Evolutionary conservation across 2,329 filamentous ascomycete species (phyloP), one percentile per base, ranked within the genome.

Genomic region (Cylindrodendrum hubeiense): DNA sequence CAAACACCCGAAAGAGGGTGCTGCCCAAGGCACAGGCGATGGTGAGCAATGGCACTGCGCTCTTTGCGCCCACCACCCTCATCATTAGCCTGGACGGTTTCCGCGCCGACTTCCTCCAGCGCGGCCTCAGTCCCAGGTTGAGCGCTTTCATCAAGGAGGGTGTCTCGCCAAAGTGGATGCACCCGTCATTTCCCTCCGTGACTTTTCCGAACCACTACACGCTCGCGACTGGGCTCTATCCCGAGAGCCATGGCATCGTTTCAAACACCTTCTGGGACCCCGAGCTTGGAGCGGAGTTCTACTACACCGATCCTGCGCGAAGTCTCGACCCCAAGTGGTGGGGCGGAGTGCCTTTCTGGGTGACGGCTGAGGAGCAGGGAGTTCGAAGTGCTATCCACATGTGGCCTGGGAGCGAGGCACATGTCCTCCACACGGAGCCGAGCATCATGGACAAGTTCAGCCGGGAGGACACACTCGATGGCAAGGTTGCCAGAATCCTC

Each of bases 141-240:
- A 93, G 90, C 71, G 86, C 90, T 2, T 91, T 99, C 69, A 85
- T 97, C 67, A 87, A 89, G 65, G 89, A 94, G 69, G 96, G 96
- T 30, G 90, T 98, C 12, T 97, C 95, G 6, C 95, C 96, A 3
- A 87, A 90, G 69, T 98, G 95, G 80, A 98, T 99, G 94, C 86
- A 89, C 7, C 96, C 96, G 0, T 97, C 94, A 41, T 99, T 99
- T 71, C 96, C 96, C 0, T 97, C 93, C 22, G 93, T 99, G 49
- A 99, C 96, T 0, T 99, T 99, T 74, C 96, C 96, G 13, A 95
- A 98, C 73, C 96, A 98, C 79, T 98, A 95, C 79, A 98, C 95
- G 0, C 84, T 98, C 39, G 93, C 94, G 0, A 98, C 96, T 0
- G 96, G 96, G 0, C 81, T 98, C 26, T 94, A 98, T 72, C 96